phyloP scores from a whole-genome alignment of 805 yeast genomes.

The Vanderwaltozyma tropicalis region DNA sequence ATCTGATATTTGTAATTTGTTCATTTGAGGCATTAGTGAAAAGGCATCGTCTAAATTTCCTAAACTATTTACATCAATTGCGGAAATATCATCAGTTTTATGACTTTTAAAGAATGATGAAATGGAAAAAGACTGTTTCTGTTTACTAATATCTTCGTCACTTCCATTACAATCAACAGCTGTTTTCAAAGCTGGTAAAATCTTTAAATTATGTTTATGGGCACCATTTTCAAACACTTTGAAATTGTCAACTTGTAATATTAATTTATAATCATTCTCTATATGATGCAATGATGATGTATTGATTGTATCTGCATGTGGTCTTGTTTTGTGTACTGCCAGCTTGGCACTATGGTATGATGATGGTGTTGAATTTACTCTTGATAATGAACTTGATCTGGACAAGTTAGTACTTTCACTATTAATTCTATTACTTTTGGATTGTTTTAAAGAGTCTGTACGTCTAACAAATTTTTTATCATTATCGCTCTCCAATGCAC shows the following conservation, averaged over 20 bases:
- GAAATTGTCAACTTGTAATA: conserved; percentile 18
- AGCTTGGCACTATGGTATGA: background rate
- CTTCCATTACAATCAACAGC: conserved; percentile 8
- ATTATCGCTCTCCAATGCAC: background rate
- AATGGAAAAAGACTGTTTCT: conserved; percentile 13
- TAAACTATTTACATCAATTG: background rate
- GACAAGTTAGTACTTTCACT: background rate
- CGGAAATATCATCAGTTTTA: conserved; percentile 3
- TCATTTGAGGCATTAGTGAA: background rate
- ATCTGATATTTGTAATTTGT: background rate
- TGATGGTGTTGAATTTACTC: conserved; percentile 7
- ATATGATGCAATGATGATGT: conserved; percentile 5
- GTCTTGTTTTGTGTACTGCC: conserved; percentile 6
- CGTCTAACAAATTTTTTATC: background rate
- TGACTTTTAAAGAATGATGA: conserved; percentile 18
- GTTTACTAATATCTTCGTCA: conserved; percentile 1
- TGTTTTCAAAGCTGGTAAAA: no score
- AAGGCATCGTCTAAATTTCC: background rate
- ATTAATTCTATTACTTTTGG: background rate
- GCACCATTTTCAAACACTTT: conserved; percentile 22
- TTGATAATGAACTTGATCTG: conserved; percentile 5
- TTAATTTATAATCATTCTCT: conserved; percentile 9
- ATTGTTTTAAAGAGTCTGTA: background rate
- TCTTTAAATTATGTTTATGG: conserved; percentile 23
- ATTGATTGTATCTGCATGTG: conserved; percentile 20